phyloP scores from a whole-genome alignment of 257 asterid species.

The Penstemon eatonii region DNA sequence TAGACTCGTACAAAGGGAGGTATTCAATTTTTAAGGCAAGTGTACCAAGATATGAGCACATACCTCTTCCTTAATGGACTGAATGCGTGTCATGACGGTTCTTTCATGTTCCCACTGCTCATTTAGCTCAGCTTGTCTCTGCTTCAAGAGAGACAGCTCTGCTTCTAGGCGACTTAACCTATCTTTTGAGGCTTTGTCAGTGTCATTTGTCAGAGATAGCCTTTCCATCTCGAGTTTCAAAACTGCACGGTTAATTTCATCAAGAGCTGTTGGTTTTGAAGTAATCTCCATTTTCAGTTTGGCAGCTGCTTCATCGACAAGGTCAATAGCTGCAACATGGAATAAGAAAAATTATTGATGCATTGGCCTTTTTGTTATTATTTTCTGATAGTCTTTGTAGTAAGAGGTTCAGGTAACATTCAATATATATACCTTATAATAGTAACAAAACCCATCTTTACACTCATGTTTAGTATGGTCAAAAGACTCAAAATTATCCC shows the following conservation, averaged over 20 bases:
- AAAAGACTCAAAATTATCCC: no score
- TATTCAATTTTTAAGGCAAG: background rate
- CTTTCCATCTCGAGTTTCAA: conserved; percentile 94
- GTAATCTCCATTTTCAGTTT: conserved; percentile 97
- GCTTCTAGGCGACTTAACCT: conserved; percentile 81
- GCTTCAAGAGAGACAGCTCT: conserved; percentile 73
- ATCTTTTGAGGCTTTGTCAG: conserved; percentile 86
- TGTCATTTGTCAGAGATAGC: conserved; percentile 83
- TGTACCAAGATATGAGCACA: conserved; percentile 16
- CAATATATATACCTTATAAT: background rate
- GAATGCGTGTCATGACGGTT: conserved; percentile 77
- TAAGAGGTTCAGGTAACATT: background rate
- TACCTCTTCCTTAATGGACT: conserved; percentile 93
- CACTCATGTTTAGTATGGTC: background rate
- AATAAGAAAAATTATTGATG: conserved; percentile 20
- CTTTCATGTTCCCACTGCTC: conserved; percentile 97
- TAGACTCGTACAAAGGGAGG: no score
- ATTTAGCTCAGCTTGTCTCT: conserved; percentile 75
- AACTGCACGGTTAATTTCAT: conserved; percentile 84
- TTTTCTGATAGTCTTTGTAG: background rate
- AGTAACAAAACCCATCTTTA: background rate
- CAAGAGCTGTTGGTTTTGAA: conserved; percentile 93
- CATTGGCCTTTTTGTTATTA: background rate
- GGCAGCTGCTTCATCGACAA: conserved; percentile 98
- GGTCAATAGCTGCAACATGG: conserved; percentile 76